phyloP scores from a whole-genome alignment of 2,329 filamentous ascomycete species.

The Cordyceps pruinosa region DNA sequence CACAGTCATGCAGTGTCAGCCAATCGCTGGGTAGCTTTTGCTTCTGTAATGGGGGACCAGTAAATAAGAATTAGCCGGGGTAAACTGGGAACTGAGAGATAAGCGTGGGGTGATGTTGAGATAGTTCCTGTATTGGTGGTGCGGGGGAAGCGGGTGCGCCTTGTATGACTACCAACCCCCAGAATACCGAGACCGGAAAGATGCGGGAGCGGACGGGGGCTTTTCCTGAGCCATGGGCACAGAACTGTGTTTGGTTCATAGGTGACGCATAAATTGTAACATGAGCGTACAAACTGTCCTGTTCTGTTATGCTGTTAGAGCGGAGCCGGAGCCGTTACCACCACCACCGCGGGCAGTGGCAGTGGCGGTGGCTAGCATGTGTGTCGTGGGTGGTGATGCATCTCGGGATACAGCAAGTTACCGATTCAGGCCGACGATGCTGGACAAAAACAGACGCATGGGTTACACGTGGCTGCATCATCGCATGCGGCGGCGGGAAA shows the following conservation, averaged over 20 bases:
- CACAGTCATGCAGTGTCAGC: not conserved
- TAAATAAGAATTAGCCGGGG: conserved; percentile 12
- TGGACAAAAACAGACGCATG: not conserved
- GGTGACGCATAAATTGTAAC: not conserved
- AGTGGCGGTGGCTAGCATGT: not conserved
- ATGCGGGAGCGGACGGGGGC: conserved; percentile 3
- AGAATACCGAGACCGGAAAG: conserved; percentile 12
- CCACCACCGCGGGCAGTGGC: no score
- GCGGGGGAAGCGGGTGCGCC: not conserved
- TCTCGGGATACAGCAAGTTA: not conserved
- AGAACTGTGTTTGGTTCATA: not conserved
- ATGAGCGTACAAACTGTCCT: not conserved
- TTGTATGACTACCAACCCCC: not conserved
- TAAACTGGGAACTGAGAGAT: conserved; percentile 5
- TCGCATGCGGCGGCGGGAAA: not conserved
- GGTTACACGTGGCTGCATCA: not conserved
- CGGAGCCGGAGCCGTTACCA: not conserved
- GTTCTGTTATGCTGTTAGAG: not conserved
- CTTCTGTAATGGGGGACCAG: not conserved
- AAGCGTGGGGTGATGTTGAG: conserved; percentile 9
- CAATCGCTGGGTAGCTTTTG: not conserved
- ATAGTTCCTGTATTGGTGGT: not conserved
- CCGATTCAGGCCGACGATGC: not conserved
- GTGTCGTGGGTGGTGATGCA: not conserved
- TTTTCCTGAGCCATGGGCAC: not conserved